A percentile compares a stretch with the other conserved stretches of the same genome.
Conservation (phyloP, 1,139 yeast species). For the Candida tetrigidarum region DNA sequence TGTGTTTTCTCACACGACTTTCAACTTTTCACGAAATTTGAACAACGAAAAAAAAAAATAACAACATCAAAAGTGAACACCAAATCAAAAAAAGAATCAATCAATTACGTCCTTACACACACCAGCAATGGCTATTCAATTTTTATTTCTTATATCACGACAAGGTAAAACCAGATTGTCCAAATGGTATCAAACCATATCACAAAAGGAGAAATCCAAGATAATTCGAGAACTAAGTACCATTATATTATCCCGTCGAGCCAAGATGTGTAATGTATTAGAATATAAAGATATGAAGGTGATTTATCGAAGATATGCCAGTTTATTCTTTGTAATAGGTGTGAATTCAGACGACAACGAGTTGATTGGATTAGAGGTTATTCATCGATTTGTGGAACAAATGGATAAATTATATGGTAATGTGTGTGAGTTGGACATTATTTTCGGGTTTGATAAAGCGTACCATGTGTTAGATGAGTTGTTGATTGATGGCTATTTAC, state of each 20-base stretch:
- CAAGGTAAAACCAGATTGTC: conserved; percentile 95
- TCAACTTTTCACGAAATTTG: background rate
- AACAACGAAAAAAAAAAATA: background rate
- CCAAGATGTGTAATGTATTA: conserved; percentile 95
- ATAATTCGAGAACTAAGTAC: conserved; percentile 88
- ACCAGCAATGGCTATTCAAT: conserved; percentile 65
- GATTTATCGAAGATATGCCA: conserved; percentile 91
- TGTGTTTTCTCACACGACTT: background rate
- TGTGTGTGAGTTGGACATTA: conserved; percentile 91
- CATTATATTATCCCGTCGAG: conserved; percentile 78
- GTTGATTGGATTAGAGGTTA: conserved; percentile 78
- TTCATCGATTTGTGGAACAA: conserved; percentile 94
- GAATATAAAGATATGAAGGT: conserved; percentile 90
- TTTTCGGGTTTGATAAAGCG: conserved; percentile 93
- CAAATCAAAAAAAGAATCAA: background rate
- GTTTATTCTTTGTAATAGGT: conserved; percentile 87
- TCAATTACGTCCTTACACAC: too few species aligned
- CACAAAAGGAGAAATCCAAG: conserved; percentile 82
- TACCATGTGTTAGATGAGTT: conserved; percentile 91
- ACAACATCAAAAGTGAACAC: background rate
- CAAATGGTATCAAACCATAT: conserved; percentile 88
- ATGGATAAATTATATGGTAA: conserved; percentile 98
- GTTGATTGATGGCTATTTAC: conserved; percentile 79
- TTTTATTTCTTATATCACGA: conserved; percentile 79
- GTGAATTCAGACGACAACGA: conserved; percentile 87